Base-by-base conservation (phyloP, 441 rosid species). In the Erysimum pusillum region DNA sequence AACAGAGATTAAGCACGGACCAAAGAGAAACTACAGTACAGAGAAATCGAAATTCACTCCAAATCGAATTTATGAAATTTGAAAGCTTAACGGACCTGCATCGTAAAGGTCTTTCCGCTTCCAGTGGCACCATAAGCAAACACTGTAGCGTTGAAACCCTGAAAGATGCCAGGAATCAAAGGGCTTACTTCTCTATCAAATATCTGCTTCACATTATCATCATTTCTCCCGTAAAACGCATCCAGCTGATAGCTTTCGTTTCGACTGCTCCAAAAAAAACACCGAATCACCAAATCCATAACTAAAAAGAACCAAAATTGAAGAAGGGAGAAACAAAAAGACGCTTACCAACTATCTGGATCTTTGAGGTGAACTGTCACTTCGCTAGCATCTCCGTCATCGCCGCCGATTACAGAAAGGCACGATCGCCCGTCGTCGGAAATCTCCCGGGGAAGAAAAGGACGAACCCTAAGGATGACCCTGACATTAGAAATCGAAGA, bases 51-150 rank as follows among this genome's bases (percentile, higher is more conserved):
- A 18, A 25, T n/a, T 15, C 8, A 6, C 1, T 39, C 41, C 0
- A 22, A 67, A 38, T 8, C 49, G 0, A 71, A n/a, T 5, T 32
- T 9, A 15, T 8, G 22, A 75, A 62, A 18, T 32, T 52, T 11
- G 0, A 0, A 0, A 62, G 75, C 39, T 10, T 48, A 31, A 59
- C 39, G 0, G 71, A 93, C 99, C 98, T 90, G 97, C 98, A 96
- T 96, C 0, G 97, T 87, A 70, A 82, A 96, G n/a, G 98, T 96
- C 79, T 96, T 96, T 31, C 97, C 99, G 59, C 97, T 96, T 34
- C 97, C 98, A 4, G 98, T 90, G 49, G 97, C 99, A 35, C 99
- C 99, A 76, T 87, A 96, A 63, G 97, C 97, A 63, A 93, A 91
- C 18, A 90, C 96, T 0, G 98, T 90, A 22, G 97, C 92, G 45